phyloP scores from a whole-genome alignment of 306 rosid genomes.

The Ammopiptanthus mongolicus region DNA sequence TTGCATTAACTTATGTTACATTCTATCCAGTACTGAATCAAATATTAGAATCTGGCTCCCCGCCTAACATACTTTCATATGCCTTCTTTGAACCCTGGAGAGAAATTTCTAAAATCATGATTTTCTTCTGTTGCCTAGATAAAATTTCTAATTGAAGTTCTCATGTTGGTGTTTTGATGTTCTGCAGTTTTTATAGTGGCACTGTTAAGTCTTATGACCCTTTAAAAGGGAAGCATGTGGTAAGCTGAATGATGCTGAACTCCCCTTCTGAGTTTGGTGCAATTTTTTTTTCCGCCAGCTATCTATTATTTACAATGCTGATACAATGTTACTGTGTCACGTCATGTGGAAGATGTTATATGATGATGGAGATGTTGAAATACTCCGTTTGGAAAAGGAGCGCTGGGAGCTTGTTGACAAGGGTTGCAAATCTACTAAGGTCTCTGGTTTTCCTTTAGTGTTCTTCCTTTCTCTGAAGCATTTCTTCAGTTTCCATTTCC shows the following conservation, averaged over 20 bases:
- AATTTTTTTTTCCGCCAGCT: neutral
- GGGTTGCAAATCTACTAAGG: conserved; percentile 43
- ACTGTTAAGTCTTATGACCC: conserved; percentile 81
- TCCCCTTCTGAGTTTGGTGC: conserved; percentile 9
- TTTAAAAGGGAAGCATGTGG: conserved; percentile 85
- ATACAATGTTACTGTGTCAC: conserved; percentile 19
- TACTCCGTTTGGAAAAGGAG: conserved; percentile 51
- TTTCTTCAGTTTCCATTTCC: conserved; percentile 19
- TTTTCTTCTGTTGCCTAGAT: neutral
- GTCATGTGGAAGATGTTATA: conserved; percentile 57
- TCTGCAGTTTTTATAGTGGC: conserved; percentile 83
- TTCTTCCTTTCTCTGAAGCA: conserved; percentile 18
- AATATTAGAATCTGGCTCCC: neutral
- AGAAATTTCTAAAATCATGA: neutral
- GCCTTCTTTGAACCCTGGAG: neutral
- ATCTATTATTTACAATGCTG: conserved; percentile 13
- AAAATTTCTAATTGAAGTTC: neutral
- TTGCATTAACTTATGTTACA: neutral
- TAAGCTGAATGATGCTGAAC: conserved; percentile 42
- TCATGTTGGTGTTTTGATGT: conserved; percentile 26
- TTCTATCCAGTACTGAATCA: neutral
- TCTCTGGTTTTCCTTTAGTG: conserved; percentile 28
- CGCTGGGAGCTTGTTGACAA: conserved; percentile 47
- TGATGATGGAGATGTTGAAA: conserved; percentile 50
- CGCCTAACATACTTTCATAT: neutral